Conservation (phyloP, 495 filamentous ascomycete species). For the Penicillium argentinense region DNA sequence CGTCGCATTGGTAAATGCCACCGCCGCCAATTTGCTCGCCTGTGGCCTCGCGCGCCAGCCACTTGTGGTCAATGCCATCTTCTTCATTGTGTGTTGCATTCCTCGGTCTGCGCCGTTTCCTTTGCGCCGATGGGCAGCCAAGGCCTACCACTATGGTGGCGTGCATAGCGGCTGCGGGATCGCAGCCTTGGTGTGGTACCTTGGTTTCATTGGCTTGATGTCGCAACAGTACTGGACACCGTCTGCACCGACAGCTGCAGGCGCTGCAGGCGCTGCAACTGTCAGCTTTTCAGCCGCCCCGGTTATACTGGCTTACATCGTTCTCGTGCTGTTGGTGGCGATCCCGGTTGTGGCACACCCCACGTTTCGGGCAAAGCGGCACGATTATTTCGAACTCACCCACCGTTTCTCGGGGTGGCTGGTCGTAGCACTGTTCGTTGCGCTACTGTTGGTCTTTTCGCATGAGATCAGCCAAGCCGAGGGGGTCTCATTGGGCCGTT, state of each 20-base stretch:
- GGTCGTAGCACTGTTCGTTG: constrained; percentile 48
- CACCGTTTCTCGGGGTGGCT: constrained; percentile 58
- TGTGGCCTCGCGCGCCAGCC: constrained; percentile 71
- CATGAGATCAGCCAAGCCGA: constrained; percentile 31
- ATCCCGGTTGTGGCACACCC: constrained; percentile 48
- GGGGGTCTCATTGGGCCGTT: constrained; percentile 28
- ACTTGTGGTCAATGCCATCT: constrained; percentile 71
- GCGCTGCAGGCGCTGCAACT: constrained; percentile 3
- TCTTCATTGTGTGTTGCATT: constrained; percentile 56
- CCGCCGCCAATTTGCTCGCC: constrained; percentile 51
- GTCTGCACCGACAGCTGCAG: constrained; percentile 4
- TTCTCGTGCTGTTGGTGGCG: constrained; percentile 38
- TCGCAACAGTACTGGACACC: constrained; percentile 44
- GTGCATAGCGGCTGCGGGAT: constrained; percentile 72
- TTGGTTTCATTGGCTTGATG: constrained; percentile 53
- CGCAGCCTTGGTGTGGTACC: constrained; percentile 69
- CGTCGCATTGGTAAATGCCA: constrained; percentile 46
- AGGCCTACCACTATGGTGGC: constrained; percentile 77
- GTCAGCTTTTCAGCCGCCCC: constrained; percentile 30
- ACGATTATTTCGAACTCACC: constrained; percentile 57
- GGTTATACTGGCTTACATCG: constrained; percentile 38
- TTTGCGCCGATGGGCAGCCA: constrained; percentile 64
- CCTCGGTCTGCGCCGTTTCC: constrained; percentile 61
- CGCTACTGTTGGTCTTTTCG: constrained; percentile 37
- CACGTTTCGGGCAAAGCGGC: constrained; percentile 42